Conservation (phyloP, 495 filamentous ascomycete species). For the Tuber aestivum region DNA sequence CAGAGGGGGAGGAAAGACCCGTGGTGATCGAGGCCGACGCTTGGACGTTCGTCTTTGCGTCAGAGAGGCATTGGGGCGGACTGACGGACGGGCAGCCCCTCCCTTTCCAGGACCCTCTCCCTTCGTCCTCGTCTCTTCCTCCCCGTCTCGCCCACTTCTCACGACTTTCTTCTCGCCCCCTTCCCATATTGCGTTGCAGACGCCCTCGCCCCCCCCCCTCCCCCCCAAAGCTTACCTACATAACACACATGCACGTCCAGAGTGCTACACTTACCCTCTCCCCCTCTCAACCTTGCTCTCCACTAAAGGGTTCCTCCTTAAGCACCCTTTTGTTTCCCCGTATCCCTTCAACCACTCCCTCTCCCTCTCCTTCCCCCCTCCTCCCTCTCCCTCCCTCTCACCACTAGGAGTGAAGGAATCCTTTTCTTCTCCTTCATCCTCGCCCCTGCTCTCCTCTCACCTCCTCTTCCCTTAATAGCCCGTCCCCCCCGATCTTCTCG, state of each 20-base stretch:
- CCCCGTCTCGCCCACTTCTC: neutral
- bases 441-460: constrained; percentile 2
- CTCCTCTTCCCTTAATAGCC: constrained; percentile 13
- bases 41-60: constrained; percentile 7
- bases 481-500: constrained; percentile 27
- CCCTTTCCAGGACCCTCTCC: neutral
- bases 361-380: no score
- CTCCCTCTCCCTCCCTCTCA: constrained; percentile 16
- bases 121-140: constrained; percentile 1
- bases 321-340: constrained; percentile 28
- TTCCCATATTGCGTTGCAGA: constrained; percentile 22
- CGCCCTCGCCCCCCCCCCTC: constrained; percentile 1
- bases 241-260: constrained; percentile 31
- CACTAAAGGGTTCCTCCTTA: constrained; percentile 25
- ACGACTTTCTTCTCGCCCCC: neutral
- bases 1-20: neutral
- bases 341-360: constrained; percentile 16
- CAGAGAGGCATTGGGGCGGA: neutral
- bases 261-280: constrained; percentile 30
- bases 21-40: constrained; percentile 1
- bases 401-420: constrained; percentile 31
- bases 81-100: neutral
- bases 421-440: constrained; percentile 14
- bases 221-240: constrained; percentile 25
- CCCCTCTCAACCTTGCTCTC: constrained; percentile 27